These are phyloP conservation scores for Craspedostauros australis DNA, from an alignment of 108 stramenopile species.

Conservation along the genomic window DNA sequence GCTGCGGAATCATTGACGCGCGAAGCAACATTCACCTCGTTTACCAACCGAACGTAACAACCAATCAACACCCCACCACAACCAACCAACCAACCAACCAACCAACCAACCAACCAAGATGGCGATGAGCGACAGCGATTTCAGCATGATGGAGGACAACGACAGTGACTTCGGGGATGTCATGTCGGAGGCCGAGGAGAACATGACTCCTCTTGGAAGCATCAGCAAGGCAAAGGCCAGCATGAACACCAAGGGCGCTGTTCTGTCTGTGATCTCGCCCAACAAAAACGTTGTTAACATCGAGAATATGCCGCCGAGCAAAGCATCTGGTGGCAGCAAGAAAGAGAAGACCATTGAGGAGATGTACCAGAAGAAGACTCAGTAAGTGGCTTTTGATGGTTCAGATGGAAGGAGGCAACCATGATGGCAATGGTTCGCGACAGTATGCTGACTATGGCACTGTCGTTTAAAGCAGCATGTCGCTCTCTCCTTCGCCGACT, in stretches of 20 bases:
- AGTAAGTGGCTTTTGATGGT: too few relatives aligned
- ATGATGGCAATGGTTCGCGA: too few relatives aligned
- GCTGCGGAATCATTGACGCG: too few relatives aligned
- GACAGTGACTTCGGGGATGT: conserved; percentile 33
- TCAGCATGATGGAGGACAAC: conserved; percentile 20
- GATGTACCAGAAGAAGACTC: conserved; percentile 93
- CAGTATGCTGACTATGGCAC: too few relatives aligned
- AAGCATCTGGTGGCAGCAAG: not conserved
- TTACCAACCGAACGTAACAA: too few relatives aligned
- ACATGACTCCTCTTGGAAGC: conserved; percentile 26
- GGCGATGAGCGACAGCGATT: conserved; percentile 17
- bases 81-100: conserved; percentile 1
- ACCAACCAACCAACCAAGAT: conserved; percentile 6
- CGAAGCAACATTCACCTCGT: too few relatives aligned
- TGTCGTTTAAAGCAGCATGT: too few relatives aligned
- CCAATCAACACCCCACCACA: too few relatives aligned
- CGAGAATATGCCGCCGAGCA: not conserved
- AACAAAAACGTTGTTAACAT: conserved; percentile 23
- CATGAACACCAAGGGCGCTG: conserved; percentile 5
- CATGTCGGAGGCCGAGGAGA: conserved; percentile 34
- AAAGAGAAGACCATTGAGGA: conserved; percentile 74
- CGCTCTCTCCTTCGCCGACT: too few relatives aligned
- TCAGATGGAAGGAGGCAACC: too few relatives aligned
- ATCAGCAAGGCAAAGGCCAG: conserved; percentile 17
- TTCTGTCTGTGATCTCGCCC: conserved; percentile 14